Evolutionary conservation across 768 basidiomycete genomes (phyloP).

Genomic region (Sistotremastrum niveocremeum): DNA sequence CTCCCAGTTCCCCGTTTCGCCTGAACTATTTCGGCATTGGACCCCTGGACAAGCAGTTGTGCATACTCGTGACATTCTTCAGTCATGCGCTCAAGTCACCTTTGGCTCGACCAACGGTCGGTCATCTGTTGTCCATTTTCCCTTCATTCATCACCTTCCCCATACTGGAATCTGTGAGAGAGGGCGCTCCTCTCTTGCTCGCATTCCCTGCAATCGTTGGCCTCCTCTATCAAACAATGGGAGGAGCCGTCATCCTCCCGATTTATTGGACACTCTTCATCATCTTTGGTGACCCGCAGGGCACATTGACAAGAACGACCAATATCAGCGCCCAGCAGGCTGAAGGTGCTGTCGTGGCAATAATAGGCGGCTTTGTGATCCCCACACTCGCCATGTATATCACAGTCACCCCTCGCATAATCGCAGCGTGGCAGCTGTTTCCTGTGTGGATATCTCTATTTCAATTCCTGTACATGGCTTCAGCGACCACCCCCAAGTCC

Average conservation of each 20-base stretch:
- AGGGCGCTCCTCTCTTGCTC: not conserved
- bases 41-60: not conserved
- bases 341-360: not conserved
- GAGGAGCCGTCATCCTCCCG: not conserved
- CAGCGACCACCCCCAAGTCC: not conserved
- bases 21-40: not conserved
- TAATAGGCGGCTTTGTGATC: conserved; percentile 1
- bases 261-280: conserved; percentile 2
- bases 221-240: not conserved
- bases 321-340: not conserved
- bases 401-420: not conserved
- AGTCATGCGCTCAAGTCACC: not conserved
- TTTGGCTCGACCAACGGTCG: not conserved
- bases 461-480: not conserved
- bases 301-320: not conserved
- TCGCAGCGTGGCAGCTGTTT: conserved; percentile 3
- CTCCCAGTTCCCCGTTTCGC: not conserved
- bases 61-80: conserved; percentile 2
- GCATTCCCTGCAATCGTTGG: not conserved
- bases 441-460: not conserved
- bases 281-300: too few species aligned
- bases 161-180: not conserved
- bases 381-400: conserved; percentile 1
- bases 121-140: not conserved
- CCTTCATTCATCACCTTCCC: not conserved